Percentiles rank a stretch among this genome's conserved stretches.
phyloP scores from a whole-genome alignment of 2,329 filamentous ascomycete species.

The Pezizomycotina sp. region DNA sequence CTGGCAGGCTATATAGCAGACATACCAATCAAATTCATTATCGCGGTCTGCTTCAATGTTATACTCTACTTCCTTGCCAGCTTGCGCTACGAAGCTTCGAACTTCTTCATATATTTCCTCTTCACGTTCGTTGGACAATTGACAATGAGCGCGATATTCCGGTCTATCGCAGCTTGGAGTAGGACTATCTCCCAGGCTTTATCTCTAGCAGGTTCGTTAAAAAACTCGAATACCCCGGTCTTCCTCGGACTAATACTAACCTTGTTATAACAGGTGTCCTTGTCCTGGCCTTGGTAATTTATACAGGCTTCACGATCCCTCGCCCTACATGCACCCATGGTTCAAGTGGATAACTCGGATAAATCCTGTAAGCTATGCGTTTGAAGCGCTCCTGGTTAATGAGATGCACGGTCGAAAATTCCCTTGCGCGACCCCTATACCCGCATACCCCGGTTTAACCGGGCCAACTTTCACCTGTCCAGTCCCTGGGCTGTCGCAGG shows the following conservation, averaged over 20 bases:
- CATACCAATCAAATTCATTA: conserved; percentile 42
- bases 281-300: conserved; percentile 49
- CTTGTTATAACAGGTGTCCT: too few relatives aligned
- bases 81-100: conserved; percentile 28
- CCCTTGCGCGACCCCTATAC: conserved; percentile 43
- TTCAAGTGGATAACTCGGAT: conserved; percentile 32
- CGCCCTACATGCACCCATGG: conserved; percentile 16
- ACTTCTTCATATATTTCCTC: conserved; percentile 50
- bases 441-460: conserved; percentile 33
- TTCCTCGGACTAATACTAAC: too few relatives aligned
- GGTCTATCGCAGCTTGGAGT: conserved; percentile 53
- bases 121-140: conserved; percentile 47
- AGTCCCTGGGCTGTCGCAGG: too few relatives aligned
- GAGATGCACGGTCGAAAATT: conserved; percentile 43
- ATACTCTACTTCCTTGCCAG: conserved; percentile 42
- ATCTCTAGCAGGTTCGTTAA: conserved; percentile 44
- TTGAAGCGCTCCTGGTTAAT: conserved; percentile 45
- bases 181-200: conserved; percentile 47
- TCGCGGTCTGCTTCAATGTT: conserved; percentile 38
- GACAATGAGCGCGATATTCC: conserved; percentile 45
- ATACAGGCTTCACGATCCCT: conserved; percentile 33
- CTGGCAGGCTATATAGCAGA: conserved; percentile 40
- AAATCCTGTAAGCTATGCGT: conserved; percentile 48
- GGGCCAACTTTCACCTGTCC: too few relatives aligned
- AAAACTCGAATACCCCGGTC: too few relatives aligned